Percentiles rank a stretch among this genome's conserved stretches.
phyloP scores from a whole-genome alignment of 352 stramenopile genomes.

The Peronospora farinosa region DNA sequence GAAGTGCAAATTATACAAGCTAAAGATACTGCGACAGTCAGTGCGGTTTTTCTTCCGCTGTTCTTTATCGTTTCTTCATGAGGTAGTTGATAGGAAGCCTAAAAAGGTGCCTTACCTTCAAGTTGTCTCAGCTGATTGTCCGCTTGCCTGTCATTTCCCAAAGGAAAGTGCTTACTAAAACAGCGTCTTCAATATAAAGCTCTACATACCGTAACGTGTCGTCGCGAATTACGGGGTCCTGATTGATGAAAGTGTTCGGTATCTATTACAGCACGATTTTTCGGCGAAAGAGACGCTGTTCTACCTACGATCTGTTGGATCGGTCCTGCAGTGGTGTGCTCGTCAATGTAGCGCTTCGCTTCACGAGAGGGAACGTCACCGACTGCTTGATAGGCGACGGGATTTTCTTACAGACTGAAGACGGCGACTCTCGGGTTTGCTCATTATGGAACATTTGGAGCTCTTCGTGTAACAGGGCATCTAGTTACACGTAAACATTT shows the following conservation, averaged over 20 bases:
- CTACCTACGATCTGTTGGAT: conserved; percentile 35
- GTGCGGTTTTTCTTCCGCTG: too few relatives aligned
- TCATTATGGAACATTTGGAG: conserved; percentile 18
- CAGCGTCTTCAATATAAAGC: not conserved
- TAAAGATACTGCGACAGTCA: too few relatives aligned
- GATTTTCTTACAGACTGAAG: conserved; percentile 28
- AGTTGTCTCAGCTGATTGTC: too few relatives aligned
- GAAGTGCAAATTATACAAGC: too few relatives aligned
- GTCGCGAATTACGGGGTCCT: too few relatives aligned
- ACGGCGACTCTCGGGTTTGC: conserved; percentile 19
- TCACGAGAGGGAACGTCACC: conserved; percentile 16
- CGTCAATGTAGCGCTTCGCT: conserved; percentile 12
- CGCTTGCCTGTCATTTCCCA: not conserved
- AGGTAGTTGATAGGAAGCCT: not conserved
- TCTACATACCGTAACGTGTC: too few relatives aligned
- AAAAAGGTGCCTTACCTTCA: too few relatives aligned
- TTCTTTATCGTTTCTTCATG: not conserved
- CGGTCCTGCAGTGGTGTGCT: conserved; percentile 36
- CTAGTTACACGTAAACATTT: too few relatives aligned
- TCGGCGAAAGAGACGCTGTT: conserved; percentile 8
- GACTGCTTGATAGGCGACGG: conserved; percentile 30
- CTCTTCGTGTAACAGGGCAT: too few relatives aligned
- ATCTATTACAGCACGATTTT: too few relatives aligned
- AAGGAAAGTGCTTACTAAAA: not conserved
- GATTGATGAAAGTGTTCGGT: too few relatives aligned